Percentiles rank a stretch among this genome's conserved stretches.
phyloP scores from a whole-genome alignment of 768 basidiomycete species.

The Paxillus involutus region DNA sequence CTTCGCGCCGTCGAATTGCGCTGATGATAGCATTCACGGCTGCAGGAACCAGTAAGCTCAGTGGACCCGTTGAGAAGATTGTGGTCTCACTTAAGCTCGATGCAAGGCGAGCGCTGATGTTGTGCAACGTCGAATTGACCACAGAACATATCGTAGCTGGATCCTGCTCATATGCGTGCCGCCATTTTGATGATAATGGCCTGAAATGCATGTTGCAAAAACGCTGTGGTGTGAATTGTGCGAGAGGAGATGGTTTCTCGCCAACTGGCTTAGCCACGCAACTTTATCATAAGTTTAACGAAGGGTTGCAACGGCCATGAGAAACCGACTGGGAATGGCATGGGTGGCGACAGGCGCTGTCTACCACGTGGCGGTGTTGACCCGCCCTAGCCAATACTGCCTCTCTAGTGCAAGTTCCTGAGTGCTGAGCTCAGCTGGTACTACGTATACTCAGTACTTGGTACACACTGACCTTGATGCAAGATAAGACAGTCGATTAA shows the following conservation, averaged over 20 bases:
- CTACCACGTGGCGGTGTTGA: too few species aligned
- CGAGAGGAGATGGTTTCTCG: not conserved
- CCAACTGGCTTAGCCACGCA: not conserved
- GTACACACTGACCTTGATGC: too few species aligned
- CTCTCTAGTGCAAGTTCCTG: too few species aligned
- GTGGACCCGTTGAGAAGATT: not conserved
- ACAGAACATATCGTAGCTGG: constrained; percentile 31
- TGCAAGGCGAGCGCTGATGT: constrained; percentile 28
- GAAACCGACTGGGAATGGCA: not conserved
- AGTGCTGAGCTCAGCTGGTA: too few species aligned
- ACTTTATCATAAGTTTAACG: not conserved
- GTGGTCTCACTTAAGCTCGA: constrained; percentile 26
- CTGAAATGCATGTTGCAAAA: constrained; percentile 24
- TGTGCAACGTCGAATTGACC: constrained; percentile 20
- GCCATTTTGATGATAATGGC: constrained; percentile 21
- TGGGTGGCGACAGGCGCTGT: too few species aligned
- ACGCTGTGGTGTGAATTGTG: not conserved
- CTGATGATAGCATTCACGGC: constrained; percentile 53
- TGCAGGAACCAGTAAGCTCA: constrained; percentile 19
- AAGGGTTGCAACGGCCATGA: not conserved
- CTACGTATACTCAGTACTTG: too few species aligned
- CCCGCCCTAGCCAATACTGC: too few species aligned
- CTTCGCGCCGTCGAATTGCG: constrained; percentile 43
- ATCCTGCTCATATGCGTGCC: constrained; percentile 25
- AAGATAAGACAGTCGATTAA: too few species aligned